phyloP scores from a whole-genome alignment of 2,329 filamentous ascomycete genomes.

The Daldinia sp. region DNA sequence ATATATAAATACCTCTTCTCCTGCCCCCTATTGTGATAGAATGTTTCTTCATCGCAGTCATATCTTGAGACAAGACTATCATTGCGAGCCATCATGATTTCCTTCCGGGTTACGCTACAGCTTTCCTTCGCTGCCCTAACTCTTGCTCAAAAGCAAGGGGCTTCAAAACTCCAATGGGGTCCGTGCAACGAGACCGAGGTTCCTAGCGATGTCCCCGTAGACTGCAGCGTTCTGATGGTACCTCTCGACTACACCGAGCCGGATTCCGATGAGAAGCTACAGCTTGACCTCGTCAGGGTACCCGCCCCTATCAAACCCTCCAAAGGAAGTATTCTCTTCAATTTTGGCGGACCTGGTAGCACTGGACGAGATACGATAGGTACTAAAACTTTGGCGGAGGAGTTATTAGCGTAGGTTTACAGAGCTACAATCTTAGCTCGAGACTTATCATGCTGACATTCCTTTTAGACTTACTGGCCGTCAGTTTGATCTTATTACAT shows the following conservation, averaged over 20 bases:
- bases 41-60: constrained; percentile 7
- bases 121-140: constrained; percentile 27
- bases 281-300: constrained; percentile 51
- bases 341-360: constrained; percentile 55
- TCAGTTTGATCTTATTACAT: constrained; percentile 47
- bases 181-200: constrained; percentile 43
- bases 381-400: constrained; percentile 20
- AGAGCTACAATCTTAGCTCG: background rate
- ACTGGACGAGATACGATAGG: constrained; percentile 26
- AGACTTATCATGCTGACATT: constrained; percentile 11
- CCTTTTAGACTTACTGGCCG: constrained; percentile 45
- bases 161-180: constrained; percentile 42
- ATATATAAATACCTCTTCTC: constrained; percentile 25
- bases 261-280: constrained; percentile 46
- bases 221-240: constrained; percentile 55
- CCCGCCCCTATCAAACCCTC: constrained; percentile 49
- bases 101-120: constrained; percentile 11
- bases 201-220: constrained; percentile 39
- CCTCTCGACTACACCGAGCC: constrained; percentile 57
- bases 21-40: background rate
- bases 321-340: constrained; percentile 56
- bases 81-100: constrained; percentile 16
- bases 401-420: constrained; percentile 42
- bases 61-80: background rate
- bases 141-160: constrained; percentile 21